A percentile compares a stretch with the other conserved stretches of the same genome.
Evolutionary conservation across 306 rosid genomes (phyloP).

Genomic region (Vigna radiata): DNA sequence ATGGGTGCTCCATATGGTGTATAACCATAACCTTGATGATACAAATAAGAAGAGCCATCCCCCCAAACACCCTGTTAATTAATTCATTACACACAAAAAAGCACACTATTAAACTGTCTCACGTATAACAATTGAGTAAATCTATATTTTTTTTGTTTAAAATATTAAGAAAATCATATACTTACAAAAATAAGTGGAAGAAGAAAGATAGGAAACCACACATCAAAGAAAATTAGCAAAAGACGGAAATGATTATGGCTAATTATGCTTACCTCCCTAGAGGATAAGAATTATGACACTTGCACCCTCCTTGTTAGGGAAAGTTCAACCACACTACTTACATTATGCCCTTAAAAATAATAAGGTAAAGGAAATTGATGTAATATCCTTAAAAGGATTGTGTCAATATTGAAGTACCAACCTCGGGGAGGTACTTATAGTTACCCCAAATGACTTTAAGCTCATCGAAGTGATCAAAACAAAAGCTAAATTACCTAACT

Average conservation of each 20-base stretch:
- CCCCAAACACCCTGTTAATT: slow-evolving; percentile 53
- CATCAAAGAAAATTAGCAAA: background rate
- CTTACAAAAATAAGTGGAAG: background rate
- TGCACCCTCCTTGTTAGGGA: slow-evolving; percentile 15
- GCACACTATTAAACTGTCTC: background rate
- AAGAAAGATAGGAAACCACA: background rate
- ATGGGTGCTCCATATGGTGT: slow-evolving; percentile 55
- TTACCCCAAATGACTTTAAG: background rate
- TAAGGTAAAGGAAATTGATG: background rate
- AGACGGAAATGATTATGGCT: background rate
- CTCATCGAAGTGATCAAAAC: slow-evolving; percentile 6
- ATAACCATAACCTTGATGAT: slow-evolving; percentile 58
- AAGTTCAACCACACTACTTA: background rate
- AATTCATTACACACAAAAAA: slow-evolving; percentile 9
- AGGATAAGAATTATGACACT: background rate
- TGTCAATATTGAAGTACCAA: background rate
- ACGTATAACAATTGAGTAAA: background rate
- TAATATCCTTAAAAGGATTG: slow-evolving; percentile 8
- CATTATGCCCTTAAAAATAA: background rate
- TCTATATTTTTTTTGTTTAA: background rate
- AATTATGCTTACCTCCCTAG: background rate
- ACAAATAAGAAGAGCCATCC: slow-evolving; percentile 54
- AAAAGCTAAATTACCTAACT: background rate
- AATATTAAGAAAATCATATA: slow-evolving; percentile 12
- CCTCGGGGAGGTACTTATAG: background rate